Conservation (phyloP, 352 stramenopile genomes). For the Pseudoperonospora humuli region DNA sequence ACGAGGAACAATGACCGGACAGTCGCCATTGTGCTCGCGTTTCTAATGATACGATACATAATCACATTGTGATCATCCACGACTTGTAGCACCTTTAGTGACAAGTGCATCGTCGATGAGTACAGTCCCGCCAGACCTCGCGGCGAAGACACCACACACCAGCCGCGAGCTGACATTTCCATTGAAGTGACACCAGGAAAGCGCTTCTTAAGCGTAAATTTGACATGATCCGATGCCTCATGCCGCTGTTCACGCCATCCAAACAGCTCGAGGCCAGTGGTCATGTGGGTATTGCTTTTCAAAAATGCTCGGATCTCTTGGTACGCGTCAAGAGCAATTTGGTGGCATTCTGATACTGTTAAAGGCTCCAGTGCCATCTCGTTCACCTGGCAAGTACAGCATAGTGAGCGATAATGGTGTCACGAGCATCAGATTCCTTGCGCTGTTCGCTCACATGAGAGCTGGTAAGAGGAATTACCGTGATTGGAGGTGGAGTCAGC, state of each 20-base stretch:
- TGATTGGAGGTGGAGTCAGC: conserved; percentile 3
- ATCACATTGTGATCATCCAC: conserved; percentile 61
- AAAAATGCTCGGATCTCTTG: conserved; percentile 37
- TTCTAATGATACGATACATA: conserved; percentile 39
- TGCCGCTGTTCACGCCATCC: conserved; percentile 45
- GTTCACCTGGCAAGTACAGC: conserved; percentile 4
- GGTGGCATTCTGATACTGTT: conserved; percentile 34
- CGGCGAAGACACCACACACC: conserved; percentile 31
- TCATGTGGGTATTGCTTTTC: conserved; percentile 34
- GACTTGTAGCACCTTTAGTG: conserved; percentile 32
- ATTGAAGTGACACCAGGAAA: conserved; percentile 27
- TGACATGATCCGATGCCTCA: conserved; percentile 29
- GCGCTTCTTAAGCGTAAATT: conserved; percentile 50
- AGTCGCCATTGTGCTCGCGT: conserved; percentile 6
- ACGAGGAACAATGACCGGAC: conserved; percentile 47
- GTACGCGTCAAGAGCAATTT: conserved; percentile 29
- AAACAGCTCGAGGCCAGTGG: conserved; percentile 37
- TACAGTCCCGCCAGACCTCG: conserved; percentile 28
- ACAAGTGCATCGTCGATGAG: conserved; percentile 39
- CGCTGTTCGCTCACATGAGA: conserved; percentile 1
- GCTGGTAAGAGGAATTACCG: conserved; percentile 7
- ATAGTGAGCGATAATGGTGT: conserved; percentile 8
- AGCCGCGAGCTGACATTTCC: conserved; percentile 26
- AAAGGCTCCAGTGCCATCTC: conserved; percentile 18
- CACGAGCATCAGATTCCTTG: conserved; percentile 2